These are phyloP conservation scores for Backusella westeae DNA, from an alignment of 192 early-diverging fungal genomes.

Conservation along the genomic window DNA sequence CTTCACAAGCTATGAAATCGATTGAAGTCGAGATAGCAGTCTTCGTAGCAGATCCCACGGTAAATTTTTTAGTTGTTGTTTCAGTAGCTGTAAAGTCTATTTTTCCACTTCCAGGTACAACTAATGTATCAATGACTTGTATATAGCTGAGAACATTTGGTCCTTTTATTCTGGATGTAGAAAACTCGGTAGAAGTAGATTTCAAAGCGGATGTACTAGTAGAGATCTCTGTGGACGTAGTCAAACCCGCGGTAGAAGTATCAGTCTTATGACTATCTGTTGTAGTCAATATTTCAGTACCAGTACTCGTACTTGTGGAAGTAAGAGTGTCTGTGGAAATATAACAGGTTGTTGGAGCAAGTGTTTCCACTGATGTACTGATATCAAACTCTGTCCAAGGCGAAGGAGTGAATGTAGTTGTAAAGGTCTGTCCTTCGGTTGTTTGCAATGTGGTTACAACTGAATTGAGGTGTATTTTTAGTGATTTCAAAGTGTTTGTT, in stretches of 20 bases:
- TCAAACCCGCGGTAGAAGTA: background rate
- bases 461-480: background rate
- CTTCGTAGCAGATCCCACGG: background rate
- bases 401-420: background rate
- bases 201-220: background rate
- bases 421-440: background rate
- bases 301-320: background rate
- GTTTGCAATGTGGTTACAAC: background rate
- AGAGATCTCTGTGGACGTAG: background rate
- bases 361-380: background rate
- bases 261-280: background rate
- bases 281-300: background rate
- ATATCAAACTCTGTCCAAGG: background rate
- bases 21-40: background rate
- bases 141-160: background rate
- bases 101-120: background rate
- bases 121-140: background rate
- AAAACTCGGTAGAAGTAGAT: background rate
- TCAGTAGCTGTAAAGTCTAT: background rate
- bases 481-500: background rate
- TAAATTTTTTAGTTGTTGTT: background rate
- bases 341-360: background rate
- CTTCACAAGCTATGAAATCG: background rate
- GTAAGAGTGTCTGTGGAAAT: background rate
- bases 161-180: background rate